Evolutionary conservation across 2,329 filamentous ascomycete genomes (phyloP).

Genomic region (Diaporthe vaccinii): DNA sequence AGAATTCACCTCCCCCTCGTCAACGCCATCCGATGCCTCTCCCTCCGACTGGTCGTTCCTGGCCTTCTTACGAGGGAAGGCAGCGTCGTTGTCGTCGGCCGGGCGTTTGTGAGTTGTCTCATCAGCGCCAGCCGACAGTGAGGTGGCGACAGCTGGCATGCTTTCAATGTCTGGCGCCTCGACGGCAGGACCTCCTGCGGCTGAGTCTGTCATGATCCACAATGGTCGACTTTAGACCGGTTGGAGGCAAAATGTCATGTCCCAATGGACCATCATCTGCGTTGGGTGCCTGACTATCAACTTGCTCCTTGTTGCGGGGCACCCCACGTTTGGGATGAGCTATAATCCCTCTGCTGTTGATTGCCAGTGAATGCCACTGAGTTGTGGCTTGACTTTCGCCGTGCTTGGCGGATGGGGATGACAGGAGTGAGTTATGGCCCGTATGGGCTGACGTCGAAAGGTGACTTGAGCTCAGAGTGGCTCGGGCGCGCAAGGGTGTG

Average conservation of each 20-base stretch:
- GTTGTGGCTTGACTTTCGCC: background rate
- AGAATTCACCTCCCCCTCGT: constrained; percentile 34
- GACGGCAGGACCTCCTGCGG: constrained; percentile 3
- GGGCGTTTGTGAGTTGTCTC: constrained; percentile 22
- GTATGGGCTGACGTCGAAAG: constrained; percentile 40
- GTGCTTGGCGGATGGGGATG: constrained; percentile 25
- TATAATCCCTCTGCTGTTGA: background rate
- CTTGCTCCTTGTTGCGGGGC: background rate
- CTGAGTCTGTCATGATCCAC: constrained; percentile 22
- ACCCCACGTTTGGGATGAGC: background rate
- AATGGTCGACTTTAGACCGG: constrained; percentile 14
- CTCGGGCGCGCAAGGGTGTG: constrained; percentile 22
- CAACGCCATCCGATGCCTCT: constrained; percentile 31
- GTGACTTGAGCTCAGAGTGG: constrained; percentile 32
- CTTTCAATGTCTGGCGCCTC: background rate
- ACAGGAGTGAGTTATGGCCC: constrained; percentile 31
- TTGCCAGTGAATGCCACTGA: background rate
- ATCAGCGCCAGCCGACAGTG: background rate
- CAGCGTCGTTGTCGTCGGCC: constrained; percentile 1
- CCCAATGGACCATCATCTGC: background rate
- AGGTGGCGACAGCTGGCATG: constrained; percentile 1
- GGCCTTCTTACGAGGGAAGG: constrained; percentile 38
- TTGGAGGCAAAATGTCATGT: constrained; percentile 17
- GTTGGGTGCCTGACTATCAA: background rate
- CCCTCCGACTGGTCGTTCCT: constrained; percentile 12